phyloP scores from a whole-genome alignment of 2,329 filamentous ascomycete species.

The Phialophora chinensis region DNA sequence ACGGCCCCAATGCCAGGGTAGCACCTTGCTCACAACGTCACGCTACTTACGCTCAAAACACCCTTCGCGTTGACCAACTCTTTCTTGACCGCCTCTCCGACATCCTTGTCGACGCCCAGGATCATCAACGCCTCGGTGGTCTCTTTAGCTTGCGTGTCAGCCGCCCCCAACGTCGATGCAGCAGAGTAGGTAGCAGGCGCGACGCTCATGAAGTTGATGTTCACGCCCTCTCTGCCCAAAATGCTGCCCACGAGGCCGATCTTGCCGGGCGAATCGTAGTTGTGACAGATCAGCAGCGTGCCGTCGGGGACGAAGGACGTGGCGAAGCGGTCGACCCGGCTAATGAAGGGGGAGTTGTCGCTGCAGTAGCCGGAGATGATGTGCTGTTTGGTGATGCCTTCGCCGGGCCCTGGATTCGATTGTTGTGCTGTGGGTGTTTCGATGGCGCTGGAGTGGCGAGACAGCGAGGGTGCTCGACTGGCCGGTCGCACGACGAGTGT shows the following conservation, averaged over 20 bases:
- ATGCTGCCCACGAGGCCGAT: constrained; percentile 78
- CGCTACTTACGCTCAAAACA: constrained; percentile 60
- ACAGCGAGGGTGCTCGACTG: constrained; percentile 46
- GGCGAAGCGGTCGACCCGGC: constrained; percentile 73
- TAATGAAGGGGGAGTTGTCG: constrained; percentile 63
- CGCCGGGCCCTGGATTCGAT: constrained; percentile 7
- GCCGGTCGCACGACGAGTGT: constrained; percentile 65
- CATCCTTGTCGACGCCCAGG: constrained; percentile 70
- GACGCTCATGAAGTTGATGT: constrained; percentile 82
- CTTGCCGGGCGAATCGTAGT: constrained; percentile 81
- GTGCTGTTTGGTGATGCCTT: constrained; percentile 48
- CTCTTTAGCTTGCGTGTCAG: constrained; percentile 33
- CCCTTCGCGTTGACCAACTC: constrained; percentile 58
- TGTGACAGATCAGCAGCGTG: constrained; percentile 76
- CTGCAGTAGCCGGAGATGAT: constrained; percentile 56
- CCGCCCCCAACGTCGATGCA: constrained; percentile 32
- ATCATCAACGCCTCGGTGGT: constrained; percentile 77
- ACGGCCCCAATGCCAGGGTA: not conserved
- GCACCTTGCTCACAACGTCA: constrained; percentile 49
- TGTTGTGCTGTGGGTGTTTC: constrained; percentile 12
- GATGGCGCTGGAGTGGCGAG: constrained; percentile 36
- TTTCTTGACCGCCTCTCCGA: constrained; percentile 62
- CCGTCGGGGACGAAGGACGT: constrained; percentile 76
- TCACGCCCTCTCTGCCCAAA: constrained; percentile 72
- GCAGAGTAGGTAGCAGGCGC: constrained; percentile 49